Percentiles rank a stretch among this genome's conserved stretches.
Conservation (phyloP, 495 filamentous ascomycete genomes). For the Penicillium parvum region DNA sequence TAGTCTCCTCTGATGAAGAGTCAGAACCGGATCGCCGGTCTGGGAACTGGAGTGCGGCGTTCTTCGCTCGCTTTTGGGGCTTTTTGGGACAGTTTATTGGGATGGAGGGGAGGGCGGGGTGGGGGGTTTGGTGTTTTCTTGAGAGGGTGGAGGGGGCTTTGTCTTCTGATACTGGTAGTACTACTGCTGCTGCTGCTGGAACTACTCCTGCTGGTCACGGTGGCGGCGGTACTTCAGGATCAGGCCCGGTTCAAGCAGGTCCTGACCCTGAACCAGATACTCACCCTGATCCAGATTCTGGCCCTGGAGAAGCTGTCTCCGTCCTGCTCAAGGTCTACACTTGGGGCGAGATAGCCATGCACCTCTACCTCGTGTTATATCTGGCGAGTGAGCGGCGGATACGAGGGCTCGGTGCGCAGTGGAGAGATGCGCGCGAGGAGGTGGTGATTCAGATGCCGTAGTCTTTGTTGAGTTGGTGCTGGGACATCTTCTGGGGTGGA, state of each 20-base stretch:
- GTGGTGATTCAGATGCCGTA: conserved; percentile 44
- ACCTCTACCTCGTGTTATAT: conserved; percentile 63
- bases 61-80: conserved; percentile 52
- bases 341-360: conserved; percentile 58
- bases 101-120: conserved; percentile 55
- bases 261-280: too few relatives aligned
- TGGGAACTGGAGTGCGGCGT: conserved; percentile 24
- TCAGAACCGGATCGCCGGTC: neutral
- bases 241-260: neutral
- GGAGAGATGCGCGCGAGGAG: conserved; percentile 54
- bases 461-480: neutral
- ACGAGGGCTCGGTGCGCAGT: conserved; percentile 47
- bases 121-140: conserved; percentile 58
- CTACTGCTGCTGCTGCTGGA: too few relatives aligned
- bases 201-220: too few relatives aligned
- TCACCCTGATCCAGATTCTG: too few relatives aligned
- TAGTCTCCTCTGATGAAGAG: too few relatives aligned
- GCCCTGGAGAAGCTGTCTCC: too few relatives aligned
- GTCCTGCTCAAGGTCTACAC: conserved; percentile 53
- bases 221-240: too few relatives aligned
- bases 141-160: conserved; percentile 13
- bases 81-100: conserved; percentile 57
- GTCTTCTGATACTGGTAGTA: too few relatives aligned
- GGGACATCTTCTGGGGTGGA: too few relatives aligned
- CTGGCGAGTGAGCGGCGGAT: conserved; percentile 57